Base-by-base conservation (phyloP, 2,329 filamentous ascomycete species). In the Didymella pomorum region DNA sequence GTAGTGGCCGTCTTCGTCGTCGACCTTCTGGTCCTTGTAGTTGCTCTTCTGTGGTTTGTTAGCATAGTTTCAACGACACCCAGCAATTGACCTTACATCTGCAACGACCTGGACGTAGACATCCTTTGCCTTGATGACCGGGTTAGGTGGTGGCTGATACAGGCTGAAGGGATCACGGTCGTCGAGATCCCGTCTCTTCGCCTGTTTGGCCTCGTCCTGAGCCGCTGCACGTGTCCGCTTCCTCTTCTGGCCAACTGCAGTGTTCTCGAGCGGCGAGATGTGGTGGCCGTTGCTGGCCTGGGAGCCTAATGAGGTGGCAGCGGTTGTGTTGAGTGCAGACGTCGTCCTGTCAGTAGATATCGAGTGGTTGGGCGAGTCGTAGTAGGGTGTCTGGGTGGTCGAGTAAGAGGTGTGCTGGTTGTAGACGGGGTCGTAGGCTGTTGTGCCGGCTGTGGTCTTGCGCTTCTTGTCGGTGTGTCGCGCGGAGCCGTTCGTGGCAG, bases 1-100 rank as follows among this genome's bases (percentile, higher is more conserved):
- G 74, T 97, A 99, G 78, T 99, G 95, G 5, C 95, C 95, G 70
- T 99, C 95, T 44, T 97, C 93, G 66, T 99, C 95, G 71, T 99
- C 95, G 43, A 95, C 89, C 74, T 96, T 95, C 67, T 88, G 83
- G 65, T 87, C 78, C 57, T 82, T 81, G 47, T 75, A 70, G 63
- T 78, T 79, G 3, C 78, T 75, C 60, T 79, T 81, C 82, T 85
- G 62, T 33, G 23, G 16, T 21, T 44, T 16, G 60, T 72, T 33
- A 72, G 69, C 52, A 61, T 37, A 39, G 77, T 16, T 31, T 8
- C n/a, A 31, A 4, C n/a, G 33, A 47, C 9, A 23, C 12, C 4
- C 31, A n/a, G 35, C 28, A 25, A 29, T 44, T 5, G 10, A 8
- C 48, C 85, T 76, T 79, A 89, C 86, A 76, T 88, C 85, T 62